These are phyloP conservation scores for Didymella exigua DNA, from an alignment of 2,329 filamentous ascomycete species.

Conservation along the genomic window DNA sequence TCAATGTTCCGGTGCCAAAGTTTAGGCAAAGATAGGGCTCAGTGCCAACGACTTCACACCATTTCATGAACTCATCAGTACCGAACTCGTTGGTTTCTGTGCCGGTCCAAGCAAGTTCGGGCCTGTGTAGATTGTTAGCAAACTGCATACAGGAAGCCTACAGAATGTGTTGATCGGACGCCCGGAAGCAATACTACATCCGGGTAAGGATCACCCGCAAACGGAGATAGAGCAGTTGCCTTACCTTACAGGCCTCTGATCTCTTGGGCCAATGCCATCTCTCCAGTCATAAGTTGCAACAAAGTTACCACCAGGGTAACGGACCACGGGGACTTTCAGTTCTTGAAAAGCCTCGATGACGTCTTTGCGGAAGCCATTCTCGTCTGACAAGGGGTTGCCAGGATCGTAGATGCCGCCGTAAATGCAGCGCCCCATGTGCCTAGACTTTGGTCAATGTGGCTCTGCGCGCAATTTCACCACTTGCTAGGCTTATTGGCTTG, in stretches of 20 bases:
- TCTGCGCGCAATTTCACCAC: conserved; percentile 8
- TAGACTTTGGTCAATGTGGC: conserved; percentile 46
- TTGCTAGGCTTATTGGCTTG: conserved; percentile 7
- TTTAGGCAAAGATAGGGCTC: conserved; percentile 83
- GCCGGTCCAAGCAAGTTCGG: conserved; percentile 80
- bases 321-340: conserved; percentile 75
- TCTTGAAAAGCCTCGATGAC: conserved; percentile 76
- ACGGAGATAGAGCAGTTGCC: neutral
- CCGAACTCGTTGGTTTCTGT: conserved; percentile 80
- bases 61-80: conserved; percentile 85
- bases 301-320: conserved; percentile 86
- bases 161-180: neutral
- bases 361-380: conserved; percentile 72
- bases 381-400: conserved; percentile 72
- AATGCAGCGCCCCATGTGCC: conserved; percentile 88
- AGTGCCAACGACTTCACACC: conserved; percentile 73
- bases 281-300: conserved; percentile 85
- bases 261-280: conserved; percentile 76
- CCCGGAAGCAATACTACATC: neutral
- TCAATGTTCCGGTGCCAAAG: conserved; percentile 71
- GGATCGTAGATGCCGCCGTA: conserved; percentile 87
- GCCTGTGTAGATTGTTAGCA: conserved; percentile 50
- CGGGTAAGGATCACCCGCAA: neutral
- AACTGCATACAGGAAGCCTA: conserved; percentile 3
- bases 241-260: conserved; percentile 66